These are phyloP conservation scores for Calonectria montana DNA, from an alignment of 2,329 filamentous ascomycete species.

Conservation along the genomic window DNA sequence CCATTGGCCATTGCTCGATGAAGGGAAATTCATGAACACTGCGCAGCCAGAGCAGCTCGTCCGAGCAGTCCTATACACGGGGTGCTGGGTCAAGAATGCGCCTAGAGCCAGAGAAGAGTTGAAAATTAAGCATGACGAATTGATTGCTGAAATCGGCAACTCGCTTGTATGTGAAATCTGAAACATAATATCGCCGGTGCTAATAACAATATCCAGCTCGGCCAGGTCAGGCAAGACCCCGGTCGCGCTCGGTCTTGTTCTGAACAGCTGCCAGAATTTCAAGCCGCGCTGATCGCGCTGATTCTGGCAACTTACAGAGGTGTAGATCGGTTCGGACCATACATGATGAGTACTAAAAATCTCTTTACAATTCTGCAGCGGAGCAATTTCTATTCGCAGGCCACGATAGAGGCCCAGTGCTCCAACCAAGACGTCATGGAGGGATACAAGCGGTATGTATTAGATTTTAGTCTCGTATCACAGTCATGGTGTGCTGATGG, in stretches of 20 bases:
- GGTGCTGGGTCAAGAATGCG: background rate
- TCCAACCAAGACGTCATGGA: background rate
- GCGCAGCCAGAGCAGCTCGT: background rate
- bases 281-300: background rate
- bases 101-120: background rate
- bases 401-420: background rate
- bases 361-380: background rate
- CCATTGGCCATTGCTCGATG: background rate
- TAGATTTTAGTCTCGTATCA: fast-evolving
- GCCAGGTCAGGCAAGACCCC: background rate
- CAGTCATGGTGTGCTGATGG: too few relatives aligned
- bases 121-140: background rate
- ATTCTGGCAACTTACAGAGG: background rate
- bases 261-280: background rate
- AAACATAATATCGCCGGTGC: background rate
- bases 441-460: background rate
- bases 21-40: background rate
- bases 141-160: background rate
- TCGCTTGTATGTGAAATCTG: background rate
- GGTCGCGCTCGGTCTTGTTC: background rate
- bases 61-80: background rate
- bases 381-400: background rate
- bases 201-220: background rate
- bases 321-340: background rate
- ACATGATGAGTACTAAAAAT: background rate